Base-by-base conservation (phyloP, 495 filamentous ascomycete species). In the Talaromyces ruber region DNA sequence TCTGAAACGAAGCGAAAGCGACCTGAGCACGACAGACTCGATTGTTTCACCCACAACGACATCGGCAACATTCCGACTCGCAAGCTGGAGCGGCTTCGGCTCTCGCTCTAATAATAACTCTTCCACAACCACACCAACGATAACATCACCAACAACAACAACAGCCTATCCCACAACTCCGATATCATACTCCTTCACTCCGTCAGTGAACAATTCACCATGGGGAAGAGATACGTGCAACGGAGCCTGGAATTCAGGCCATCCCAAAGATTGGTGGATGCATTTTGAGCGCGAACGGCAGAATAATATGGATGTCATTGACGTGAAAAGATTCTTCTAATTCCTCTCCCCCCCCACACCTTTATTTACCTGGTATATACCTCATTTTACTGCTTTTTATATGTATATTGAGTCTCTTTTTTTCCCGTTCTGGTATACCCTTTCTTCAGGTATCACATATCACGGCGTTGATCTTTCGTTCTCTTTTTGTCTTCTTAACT, bases 191-290 rank as follows among this genome's bases (percentile, higher is more conserved):
- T 69, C 74, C 60, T 76, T 69, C 53, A 64, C 67, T 30, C 45
- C 62, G 29, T 66, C 71, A 3, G 59, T 64, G n/a, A 62, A 66
- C 3, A 65, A 70, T 6, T 65, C 77, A 9, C 76, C 74, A 2
- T 79, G 76, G 78, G 74, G 75, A 3, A 76, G 73, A 60, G 78
- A 81, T 56, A 73, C 69, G 25, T 81, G 78, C 64, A 81, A 74
- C 26, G 78, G 78, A 21, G 73, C 76, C 26, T 81, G 78, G 78
- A 81, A 81, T 62, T 67, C 68, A 47, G 66, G 66, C 55, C 76
- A 79, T 45, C 74, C 74, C 50, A 72, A 74, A 16, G 76, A 79
- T n/a, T 81, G 78, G 78, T 81, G 76, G 78, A 79, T 74, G 62
- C 78, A 81, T 61, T 74, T 78, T 66, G 78, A 81, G 64, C 74